phyloP scores from a whole-genome alignment of 257 asterid species.

The Paraleonurus japonicus region DNA sequence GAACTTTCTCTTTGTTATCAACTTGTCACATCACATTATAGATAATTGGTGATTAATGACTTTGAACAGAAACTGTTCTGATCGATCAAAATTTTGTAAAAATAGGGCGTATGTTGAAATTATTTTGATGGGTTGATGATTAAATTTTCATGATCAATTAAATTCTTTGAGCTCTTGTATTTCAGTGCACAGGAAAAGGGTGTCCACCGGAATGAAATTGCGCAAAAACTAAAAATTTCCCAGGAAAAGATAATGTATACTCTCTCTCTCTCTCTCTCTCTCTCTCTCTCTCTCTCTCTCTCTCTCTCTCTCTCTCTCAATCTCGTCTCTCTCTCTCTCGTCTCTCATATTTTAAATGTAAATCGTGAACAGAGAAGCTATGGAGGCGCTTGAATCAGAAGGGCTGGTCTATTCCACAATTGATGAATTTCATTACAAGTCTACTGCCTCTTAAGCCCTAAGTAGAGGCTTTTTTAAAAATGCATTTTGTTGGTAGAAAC shows the following conservation, averaged over 20 bases:
- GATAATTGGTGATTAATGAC: neutral
- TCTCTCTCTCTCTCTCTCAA: constrained; percentile 22
- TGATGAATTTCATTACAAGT: constrained; percentile 82
- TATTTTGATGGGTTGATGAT: neutral
- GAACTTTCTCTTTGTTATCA: neutral
- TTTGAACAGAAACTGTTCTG: neutral
- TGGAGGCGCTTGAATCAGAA: constrained; percentile 62
- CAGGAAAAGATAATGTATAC: constrained; percentile 59
- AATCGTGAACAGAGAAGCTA: constrained; percentile 48
- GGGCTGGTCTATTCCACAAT: constrained; percentile 77
- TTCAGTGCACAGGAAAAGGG: constrained; percentile 70
- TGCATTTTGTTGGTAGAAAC: neutral
- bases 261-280: constrained; percentile 18
- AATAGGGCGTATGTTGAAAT: neutral
- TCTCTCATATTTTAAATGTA: neutral
- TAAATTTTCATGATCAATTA: neutral
- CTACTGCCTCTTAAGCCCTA: constrained; percentile 34
- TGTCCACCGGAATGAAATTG: constrained; percentile 63
- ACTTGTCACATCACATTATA: neutral
- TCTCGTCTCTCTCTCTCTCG: constrained; percentile 9
- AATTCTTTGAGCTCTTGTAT: constrained; percentile 4
- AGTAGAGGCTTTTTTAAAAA: neutral
- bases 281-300: constrained; percentile 17
- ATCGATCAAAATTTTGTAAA: too few relatives aligned
- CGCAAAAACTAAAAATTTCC: constrained; percentile 60